Conservation (phyloP, 78 protist genomes). For the Fonticula alba region DNA sequence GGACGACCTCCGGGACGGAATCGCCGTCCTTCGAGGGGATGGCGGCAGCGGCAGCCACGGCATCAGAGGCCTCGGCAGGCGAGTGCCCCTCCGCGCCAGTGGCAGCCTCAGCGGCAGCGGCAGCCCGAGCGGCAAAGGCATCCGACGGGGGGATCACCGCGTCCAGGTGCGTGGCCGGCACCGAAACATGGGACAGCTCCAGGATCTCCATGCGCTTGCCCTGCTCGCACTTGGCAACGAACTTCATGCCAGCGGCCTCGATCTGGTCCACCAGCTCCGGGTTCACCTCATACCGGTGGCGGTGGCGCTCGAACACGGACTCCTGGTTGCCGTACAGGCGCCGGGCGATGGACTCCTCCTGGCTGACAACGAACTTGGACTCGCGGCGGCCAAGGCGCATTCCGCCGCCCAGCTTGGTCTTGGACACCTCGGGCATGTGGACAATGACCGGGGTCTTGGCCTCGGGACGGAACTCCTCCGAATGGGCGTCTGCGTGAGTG, state of each 20-base stretch:
- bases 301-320: constrained; percentile 78
- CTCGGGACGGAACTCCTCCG: constrained; percentile 1
- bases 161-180: too few relatives aligned
- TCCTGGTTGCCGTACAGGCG: constrained; percentile 25
- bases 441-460: constrained; percentile 36
- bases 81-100: too few relatives aligned
- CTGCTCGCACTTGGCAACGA: constrained; percentile 47
- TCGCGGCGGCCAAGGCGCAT: constrained; percentile 84
- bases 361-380: constrained; percentile 6
- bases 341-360: too few relatives aligned
- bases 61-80: too few relatives aligned
- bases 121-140: too few relatives aligned
- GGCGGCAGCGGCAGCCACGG: too few relatives aligned
- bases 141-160: too few relatives aligned
- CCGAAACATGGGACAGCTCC: too few relatives aligned
- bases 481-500: constrained; percentile 3
- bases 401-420: constrained; percentile 84
- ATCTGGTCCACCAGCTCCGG: constrained; percentile 42
- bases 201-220: constrained; percentile 27
- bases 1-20: too few relatives aligned
- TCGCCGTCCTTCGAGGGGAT: constrained; percentile 1
- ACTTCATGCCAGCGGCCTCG: constrained; percentile 42
- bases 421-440: constrained; percentile 77
- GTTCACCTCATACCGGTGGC: constrained; percentile 82
- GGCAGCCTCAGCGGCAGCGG: too few relatives aligned